Evolutionary conservation across 2,329 filamentous ascomycete species (phyloP).

Genomic region (Akanthomyces uredinophilus): DNA sequence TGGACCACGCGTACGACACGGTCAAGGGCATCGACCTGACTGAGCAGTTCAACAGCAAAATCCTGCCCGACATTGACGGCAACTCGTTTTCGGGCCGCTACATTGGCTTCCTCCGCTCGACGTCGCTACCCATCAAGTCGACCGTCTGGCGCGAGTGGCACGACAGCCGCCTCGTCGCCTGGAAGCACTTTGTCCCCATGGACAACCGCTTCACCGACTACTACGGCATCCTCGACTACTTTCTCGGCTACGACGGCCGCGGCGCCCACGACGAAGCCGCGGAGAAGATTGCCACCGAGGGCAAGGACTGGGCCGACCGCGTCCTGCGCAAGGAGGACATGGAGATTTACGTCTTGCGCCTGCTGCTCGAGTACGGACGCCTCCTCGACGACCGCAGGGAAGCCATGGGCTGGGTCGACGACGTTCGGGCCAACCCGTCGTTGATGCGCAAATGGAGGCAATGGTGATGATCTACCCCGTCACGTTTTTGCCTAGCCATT

Average conservation of each 20-base stretch:
- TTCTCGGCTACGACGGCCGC: conserved; percentile 53
- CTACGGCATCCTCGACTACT: conserved; percentile 70
- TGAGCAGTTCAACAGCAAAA: conserved; percentile 59
- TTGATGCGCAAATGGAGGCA: conserved; percentile 27
- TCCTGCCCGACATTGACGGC: conserved; percentile 72
- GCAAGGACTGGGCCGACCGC: conserved; percentile 62
- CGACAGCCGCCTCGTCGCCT: conserved; percentile 65
- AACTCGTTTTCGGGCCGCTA: conserved; percentile 66
- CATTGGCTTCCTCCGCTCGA: conserved; percentile 63
- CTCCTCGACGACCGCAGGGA: conserved; percentile 48
- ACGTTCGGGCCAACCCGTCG: conserved; percentile 35
- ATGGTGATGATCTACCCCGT: conserved; percentile 17
- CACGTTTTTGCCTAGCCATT: background rate
- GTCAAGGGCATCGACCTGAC: conserved; percentile 37
- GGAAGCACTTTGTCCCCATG: conserved; percentile 79
- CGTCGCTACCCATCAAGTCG: conserved; percentile 68
- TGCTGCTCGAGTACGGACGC: conserved; percentile 60
- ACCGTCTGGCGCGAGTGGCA: conserved; percentile 80
- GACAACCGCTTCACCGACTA: conserved; percentile 68
- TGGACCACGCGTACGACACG: conserved; percentile 39
- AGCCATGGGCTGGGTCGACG: conserved; percentile 51
- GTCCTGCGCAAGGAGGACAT: conserved; percentile 68
- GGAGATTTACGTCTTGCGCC: conserved; percentile 62
- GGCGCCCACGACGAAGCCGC: conserved; percentile 52
- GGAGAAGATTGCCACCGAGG: conserved; percentile 55